Evolutionary conservation across 129 eudicot genomes (phyloP), one percentile per base, ranked within the genome.

Genomic region (Tanacetum coccineum): DNA sequence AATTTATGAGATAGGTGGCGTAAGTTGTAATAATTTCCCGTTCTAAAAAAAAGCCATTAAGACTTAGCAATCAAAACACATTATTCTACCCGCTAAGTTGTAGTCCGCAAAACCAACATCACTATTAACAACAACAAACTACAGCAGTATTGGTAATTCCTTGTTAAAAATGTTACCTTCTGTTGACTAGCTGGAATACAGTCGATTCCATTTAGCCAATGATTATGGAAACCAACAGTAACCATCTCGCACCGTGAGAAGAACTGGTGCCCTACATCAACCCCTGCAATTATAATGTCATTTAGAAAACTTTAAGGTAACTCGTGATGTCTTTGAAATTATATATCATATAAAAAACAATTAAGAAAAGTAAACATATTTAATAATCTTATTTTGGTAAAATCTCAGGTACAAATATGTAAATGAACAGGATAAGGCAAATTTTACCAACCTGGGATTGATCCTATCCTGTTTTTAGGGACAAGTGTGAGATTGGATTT

Each of bases 231-330:
- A 26, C 99, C 99, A 20, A 88, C 79, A 32, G 80, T 87, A 39
- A 89, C 96, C 99, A 94, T 94, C 84, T 94, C 99, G 28, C 93
- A 92, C 51, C 99, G 78, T 13, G 99, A 94, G 76, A 82, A 86
- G 44, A 94, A 94, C 32, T 94, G 96, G 57, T 94, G 95, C 22
- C 99, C 99, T 56, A 89, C 99, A 64, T 88, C 96, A 81, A 94
- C 71, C 25, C 99, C 99, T 94, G 85, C 57, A 66, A 64, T 68
- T 13, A 14, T 54, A 48, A 68, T 15, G 17, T 10, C 40, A 51
- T 45, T 11, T 45, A 45, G 13, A 9, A 45, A 45, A 11, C 13
- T 8, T 22, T 22, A 22, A 22, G 25, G 25, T 22, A 22, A 22
- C 25, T 22, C 25, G 25, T 22, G 2, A 22, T 22, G 25, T 22